phyloP scores from a whole-genome alignment of 768 basidiomycete species.

The Crassisporium funariophilum region DNA sequence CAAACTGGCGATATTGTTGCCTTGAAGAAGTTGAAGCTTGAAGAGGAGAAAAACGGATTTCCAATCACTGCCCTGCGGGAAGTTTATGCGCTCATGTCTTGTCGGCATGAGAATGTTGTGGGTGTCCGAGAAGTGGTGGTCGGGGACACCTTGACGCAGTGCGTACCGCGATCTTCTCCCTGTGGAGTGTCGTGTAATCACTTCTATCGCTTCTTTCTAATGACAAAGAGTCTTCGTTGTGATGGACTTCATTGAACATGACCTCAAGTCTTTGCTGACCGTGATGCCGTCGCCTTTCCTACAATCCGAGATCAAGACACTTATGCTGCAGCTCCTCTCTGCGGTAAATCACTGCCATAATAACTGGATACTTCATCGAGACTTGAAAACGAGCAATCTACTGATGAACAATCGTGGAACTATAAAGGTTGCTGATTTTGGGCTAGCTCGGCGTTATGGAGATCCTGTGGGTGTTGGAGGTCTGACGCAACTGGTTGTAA shows the following conservation, averaged over 20 bases:
- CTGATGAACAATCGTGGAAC: slow-evolving; percentile 99
- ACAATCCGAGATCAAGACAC: slow-evolving; percentile 97
- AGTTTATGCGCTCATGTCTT: slow-evolving; percentile 94
- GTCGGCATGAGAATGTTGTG: slow-evolving; percentile 94
- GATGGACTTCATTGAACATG: slow-evolving; percentile 99
- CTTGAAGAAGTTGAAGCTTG: slow-evolving; percentile 95
- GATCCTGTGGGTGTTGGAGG: slow-evolving; percentile 97
- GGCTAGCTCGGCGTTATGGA: slow-evolving; percentile 92
- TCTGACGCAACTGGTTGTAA: slow-evolving; percentile 97
- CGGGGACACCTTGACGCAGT: slow-evolving; percentile 98
- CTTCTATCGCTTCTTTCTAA: slow-evolving; percentile 17
- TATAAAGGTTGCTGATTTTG: slow-evolving; percentile 99
- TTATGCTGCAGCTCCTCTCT: slow-evolving; percentile 90
- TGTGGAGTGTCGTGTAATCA: slow-evolving; percentile 30
- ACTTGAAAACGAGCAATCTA: slow-evolving; percentile 95
- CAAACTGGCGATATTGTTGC: slow-evolving; percentile 96
- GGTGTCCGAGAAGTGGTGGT: slow-evolving; percentile 97
- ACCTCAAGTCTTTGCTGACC: slow-evolving; percentile 93
- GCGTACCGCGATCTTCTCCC: slow-evolving; percentile 45
- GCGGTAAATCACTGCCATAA: slow-evolving; percentile 93
- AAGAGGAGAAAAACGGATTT: slow-evolving; percentile 98
- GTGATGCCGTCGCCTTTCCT: slow-evolving; percentile 96
- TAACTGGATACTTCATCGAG: slow-evolving; percentile 97
- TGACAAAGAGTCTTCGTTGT: slow-evolving; percentile 91
- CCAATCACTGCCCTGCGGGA: slow-evolving; percentile 96